Conservation (phyloP, 2,329 filamentous ascomycete species). For the Trichoderma semiorbis region DNA sequence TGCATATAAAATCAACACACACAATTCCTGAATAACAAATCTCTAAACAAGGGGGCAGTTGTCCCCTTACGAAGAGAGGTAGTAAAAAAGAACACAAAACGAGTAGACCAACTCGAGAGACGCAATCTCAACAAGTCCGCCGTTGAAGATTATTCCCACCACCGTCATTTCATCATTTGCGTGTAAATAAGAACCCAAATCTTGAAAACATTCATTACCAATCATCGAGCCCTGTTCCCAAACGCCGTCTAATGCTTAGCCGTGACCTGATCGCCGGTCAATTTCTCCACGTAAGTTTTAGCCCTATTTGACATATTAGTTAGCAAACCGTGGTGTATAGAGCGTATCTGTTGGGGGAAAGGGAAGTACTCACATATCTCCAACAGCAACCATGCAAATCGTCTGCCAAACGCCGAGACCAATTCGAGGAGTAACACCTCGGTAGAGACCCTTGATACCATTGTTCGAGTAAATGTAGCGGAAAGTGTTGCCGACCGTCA, state of each 20-base stretch:
- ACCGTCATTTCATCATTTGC: constrained; percentile 2
- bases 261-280: constrained; percentile 62
- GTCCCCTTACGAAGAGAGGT: background rate
- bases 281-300: constrained; percentile 63
- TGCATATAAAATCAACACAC: background rate
- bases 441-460: constrained; percentile 88
- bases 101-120: background rate
- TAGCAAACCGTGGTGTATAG: constrained; percentile 22
- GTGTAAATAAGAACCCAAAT: constrained; percentile 13
- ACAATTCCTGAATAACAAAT: background rate
- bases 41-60: background rate
- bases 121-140: background rate
- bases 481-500: constrained; percentile 86
- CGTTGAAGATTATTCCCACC: background rate
- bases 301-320: constrained; percentile 45
- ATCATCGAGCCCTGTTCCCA: constrained; percentile 16
- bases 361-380: constrained; percentile 78
- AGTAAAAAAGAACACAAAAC: background rate
- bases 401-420: constrained; percentile 98
- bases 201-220: constrained; percentile 11
- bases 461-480: constrained; percentile 88
- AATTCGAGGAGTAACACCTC: constrained; percentile 90
- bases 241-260: constrained; percentile 61
- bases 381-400: constrained; percentile 98
- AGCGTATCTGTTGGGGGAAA: background rate